Evolutionary conservation across 2,329 filamentous ascomycete genomes (phyloP).

Genomic region (Apiospora aurea): DNA sequence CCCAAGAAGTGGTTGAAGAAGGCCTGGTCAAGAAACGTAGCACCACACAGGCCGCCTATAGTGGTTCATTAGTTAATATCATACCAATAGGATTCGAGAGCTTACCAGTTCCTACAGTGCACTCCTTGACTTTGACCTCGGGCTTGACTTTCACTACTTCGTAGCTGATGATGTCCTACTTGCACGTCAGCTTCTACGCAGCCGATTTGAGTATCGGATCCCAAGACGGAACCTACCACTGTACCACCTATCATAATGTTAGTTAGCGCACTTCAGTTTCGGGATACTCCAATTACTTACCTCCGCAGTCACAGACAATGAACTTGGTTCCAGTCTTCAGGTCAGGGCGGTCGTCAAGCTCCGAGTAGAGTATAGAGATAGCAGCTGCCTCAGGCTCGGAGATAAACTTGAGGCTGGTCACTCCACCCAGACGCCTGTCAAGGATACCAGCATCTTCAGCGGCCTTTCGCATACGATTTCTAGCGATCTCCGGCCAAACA

Average conservation of each 20-base stretch:
- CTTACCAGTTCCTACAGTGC: too few relatives aligned
- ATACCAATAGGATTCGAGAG: too few relatives aligned
- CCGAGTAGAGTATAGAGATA: slow-evolving; percentile 43
- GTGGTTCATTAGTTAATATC: too few relatives aligned
- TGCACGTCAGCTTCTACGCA: too few relatives aligned
- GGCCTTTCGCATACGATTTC: slow-evolving; percentile 47
- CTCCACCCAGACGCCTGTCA: slow-evolving; percentile 31
- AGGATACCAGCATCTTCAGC: slow-evolving; percentile 47
- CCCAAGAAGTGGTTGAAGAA: too few relatives aligned
- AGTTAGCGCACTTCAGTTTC: neutral
- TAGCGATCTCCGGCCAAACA: slow-evolving; percentile 30
- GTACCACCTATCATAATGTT: slow-evolving; percentile 36
- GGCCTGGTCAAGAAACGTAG: too few relatives aligned
- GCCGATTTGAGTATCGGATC: too few relatives aligned
- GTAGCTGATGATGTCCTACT: neutral
- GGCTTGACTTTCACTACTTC: neutral
- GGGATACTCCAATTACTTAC: neutral
- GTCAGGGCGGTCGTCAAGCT: slow-evolving; percentile 34
- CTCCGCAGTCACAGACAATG: slow-evolving; percentile 41
- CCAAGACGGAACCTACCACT: too few relatives aligned
- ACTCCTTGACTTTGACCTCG: too few relatives aligned
- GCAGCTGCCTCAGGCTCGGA: slow-evolving; percentile 56
- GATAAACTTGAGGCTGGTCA: slow-evolving; percentile 45
- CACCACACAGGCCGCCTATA: too few relatives aligned
- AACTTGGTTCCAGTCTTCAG: slow-evolving; percentile 36